Evolutionary conservation across 2,329 filamentous ascomycete genomes (phyloP), one percentile per base, ranked within the genome.

Genomic region (Leptographium lundbergii): DNA sequence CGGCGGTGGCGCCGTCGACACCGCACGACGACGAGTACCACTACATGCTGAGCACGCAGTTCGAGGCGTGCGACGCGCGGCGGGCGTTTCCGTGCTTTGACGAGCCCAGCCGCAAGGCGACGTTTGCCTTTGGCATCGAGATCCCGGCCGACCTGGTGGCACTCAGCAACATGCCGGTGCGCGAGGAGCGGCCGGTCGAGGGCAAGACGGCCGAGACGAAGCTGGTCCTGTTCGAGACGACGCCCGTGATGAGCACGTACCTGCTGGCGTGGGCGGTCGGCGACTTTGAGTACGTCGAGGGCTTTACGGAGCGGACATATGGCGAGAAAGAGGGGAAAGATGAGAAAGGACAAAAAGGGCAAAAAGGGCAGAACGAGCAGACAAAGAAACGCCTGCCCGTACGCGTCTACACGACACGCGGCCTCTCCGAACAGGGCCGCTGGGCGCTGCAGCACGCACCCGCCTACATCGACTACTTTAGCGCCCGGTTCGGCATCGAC

Each of bases 11-110:
- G 54, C 76, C 85, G 50, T 91, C 89, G 14, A 91, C 95, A 1
- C 88, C 91, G 32, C 87, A 80, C 68, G 90, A 86, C 63, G 78
- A 79, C 54, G 78, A 84, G 66, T 82, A 78, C 69, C 81, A 84
- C 71, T 81, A 81, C 69, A 91, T 92, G 88, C 78, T 96, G 72
- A 95, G 89, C 76, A 99, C 94, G 55, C 94, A 99, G 71, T 99
- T 99, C 69, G 94, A 99, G 77, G 87, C 91, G 53, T 96, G 91
- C 68, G 94, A 99, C 74, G 94, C 94, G 62, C 87, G 94, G 64
- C 82, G 91, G 65, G 92, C 94, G 10, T 96, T 99, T 74, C 94
- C 94, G 54, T 99, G 94, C 76, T 97, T 97, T 69, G 94, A 99
- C 69, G 94, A 99, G 75, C 94, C 94, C 50, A 96, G 95, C 68